Conservation (phyloP, 1,284 basidiomycete genomes). For the Takashimella koratensis region DNA sequence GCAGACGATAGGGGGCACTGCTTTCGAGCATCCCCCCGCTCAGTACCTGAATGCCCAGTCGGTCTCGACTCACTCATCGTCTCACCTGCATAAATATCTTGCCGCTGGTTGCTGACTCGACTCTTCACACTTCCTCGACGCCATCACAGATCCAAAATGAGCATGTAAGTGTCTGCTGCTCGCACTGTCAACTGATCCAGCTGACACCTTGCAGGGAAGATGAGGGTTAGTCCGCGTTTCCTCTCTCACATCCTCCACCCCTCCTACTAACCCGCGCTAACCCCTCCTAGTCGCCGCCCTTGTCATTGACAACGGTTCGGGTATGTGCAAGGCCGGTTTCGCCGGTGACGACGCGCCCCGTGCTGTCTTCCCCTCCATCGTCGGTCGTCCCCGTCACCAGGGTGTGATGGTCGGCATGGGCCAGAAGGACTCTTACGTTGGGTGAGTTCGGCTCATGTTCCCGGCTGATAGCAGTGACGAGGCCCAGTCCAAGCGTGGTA, state of each 20-base stretch:
- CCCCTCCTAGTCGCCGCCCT: constrained; percentile 12
- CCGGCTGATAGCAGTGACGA: constrained; percentile 64
- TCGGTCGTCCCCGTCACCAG: constrained; percentile 86
- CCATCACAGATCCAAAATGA: constrained; percentile 3
- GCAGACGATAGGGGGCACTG: too few species aligned
- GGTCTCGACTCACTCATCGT: background rate
- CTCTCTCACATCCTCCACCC: background rate
- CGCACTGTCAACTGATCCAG: constrained; percentile 1
- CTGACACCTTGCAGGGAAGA: constrained; percentile 35
- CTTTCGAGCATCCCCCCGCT: too few species aligned
- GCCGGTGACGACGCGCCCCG: constrained; percentile 73
- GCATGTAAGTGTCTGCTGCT: constrained; percentile 3
- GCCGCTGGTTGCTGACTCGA: constrained; percentile 6
- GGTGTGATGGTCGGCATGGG: constrained; percentile 90
- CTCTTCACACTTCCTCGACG: too few species aligned
- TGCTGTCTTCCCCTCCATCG: constrained; percentile 78
- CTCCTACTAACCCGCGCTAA: background rate
- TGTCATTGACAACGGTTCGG: constrained; percentile 83
- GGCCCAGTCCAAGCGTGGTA: constrained; percentile 93
- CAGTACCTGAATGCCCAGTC: background rate
- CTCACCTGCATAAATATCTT: background rate
- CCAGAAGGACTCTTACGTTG: constrained; percentile 83
- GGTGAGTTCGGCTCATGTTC: constrained; percentile 52
- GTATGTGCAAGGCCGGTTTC: constrained; percentile 91
- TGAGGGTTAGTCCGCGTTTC: constrained; percentile 30